Evolutionary conservation across 2,329 filamentous ascomycete species (phyloP).

Genomic region (Diaporthe capsici): DNA sequence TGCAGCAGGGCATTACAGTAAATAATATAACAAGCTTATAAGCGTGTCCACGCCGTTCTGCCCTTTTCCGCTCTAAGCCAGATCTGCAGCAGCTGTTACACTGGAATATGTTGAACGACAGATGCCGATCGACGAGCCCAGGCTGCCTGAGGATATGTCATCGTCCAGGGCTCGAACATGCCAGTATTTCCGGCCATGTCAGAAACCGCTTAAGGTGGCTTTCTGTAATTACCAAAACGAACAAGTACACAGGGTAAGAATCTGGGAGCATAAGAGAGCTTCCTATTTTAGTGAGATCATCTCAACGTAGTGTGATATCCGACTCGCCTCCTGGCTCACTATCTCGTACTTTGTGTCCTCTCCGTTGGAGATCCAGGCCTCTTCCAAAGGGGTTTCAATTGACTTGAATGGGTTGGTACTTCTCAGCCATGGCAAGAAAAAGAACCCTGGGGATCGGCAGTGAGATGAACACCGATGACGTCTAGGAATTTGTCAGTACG

Average conservation of each 20-base stretch:
- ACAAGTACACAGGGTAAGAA: background rate
- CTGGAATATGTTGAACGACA: background rate
- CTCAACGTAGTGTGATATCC: no score
- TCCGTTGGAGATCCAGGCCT: background rate
- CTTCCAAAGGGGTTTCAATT: background rate
- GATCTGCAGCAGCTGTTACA: background rate
- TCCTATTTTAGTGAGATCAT: background rate
- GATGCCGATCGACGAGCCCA: background rate
- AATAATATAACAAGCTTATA: background rate
- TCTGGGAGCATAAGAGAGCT: background rate
- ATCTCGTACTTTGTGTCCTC: background rate
- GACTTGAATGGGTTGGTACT: no score
- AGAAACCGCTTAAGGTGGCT: no score
- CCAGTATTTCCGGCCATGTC: background rate
- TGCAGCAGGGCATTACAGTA: background rate
- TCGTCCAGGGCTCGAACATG: background rate
- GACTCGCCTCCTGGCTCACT: background rate
- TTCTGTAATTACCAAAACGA: no score
- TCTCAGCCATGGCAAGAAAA: background rate
- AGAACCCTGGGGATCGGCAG: background rate
- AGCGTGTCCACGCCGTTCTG: background rate
- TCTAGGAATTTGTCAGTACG: background rate
- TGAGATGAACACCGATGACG: background rate
- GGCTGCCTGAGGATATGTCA: background rate
- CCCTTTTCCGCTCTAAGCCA: background rate